Base-by-base conservation (phyloP, 306 rosid genomes). In the Ochetophila trinervis region DNA sequence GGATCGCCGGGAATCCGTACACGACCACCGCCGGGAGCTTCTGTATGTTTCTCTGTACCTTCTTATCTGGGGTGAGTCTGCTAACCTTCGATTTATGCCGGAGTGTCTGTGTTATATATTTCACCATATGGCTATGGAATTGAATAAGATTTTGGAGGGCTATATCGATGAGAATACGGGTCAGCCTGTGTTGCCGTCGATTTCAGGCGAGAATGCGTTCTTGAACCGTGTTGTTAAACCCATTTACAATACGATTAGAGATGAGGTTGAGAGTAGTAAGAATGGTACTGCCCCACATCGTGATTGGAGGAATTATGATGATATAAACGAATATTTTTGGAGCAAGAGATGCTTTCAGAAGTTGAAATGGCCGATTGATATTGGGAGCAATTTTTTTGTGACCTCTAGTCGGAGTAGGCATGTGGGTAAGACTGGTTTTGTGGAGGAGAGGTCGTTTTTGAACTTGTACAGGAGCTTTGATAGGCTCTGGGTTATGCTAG, bases 371-470 rank as follows among this genome's bases (percentile, higher is more conserved):
- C 98, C 98, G 12, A 66, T 88, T 44, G 81, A 93, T 69, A 55
- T 85, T 11, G 93, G 89, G 18, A 87, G 97, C 40, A 93, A 77
- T 48, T 93, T 89, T 37, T 89, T 87, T 60, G 91, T 83, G 66
- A 79, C 83, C 21, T 73, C 79, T 11, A 71, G 86, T 34, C 67
- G 60, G 51, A 76, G 84, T 53, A 86, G 67, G 83, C 96, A 79
- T 65, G 95, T 91, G 57, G 98, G 98, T 1, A 91, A 91, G 82
- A 91, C 98, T 19, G 98, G 98, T n/a, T 91, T 85, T 77, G 96
- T 91, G 49, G 98, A 91, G 80, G 95, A 84, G 82, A 85, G 98
- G 62, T 91, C 98, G 54, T 91, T 91, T 76, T 89, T 88, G 95
- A 91, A 91, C 77, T 73, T 91, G 80, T 77, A 80, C 23, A 59